A percentile compares a stretch with the other conserved stretches of the same genome.
Evolutionary conservation across 1,284 basidiomycete species (phyloP).

Genomic region (Austroboletus novae-zelandiae): DNA sequence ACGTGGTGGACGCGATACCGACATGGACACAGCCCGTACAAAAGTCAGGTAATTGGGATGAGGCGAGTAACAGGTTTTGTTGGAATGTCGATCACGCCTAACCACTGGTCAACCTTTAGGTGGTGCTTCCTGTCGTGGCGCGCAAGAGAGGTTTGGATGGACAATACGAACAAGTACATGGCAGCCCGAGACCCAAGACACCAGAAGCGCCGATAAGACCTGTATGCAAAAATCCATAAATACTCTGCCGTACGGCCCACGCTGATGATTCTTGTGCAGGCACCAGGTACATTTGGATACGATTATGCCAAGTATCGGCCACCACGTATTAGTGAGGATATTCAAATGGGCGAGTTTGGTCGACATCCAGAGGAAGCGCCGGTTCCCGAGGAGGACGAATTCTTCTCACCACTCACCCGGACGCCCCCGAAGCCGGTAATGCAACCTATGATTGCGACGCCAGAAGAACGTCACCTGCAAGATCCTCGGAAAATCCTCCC

Average conservation of each 20-base stretch:
- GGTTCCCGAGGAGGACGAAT: slow-evolving; percentile 14
- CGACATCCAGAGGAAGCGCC: slow-evolving; percentile 24
- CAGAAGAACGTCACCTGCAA: slow-evolving; percentile 19
- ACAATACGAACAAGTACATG: slow-evolving; percentile 63
- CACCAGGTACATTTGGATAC: slow-evolving; percentile 79
- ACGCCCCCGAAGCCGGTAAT: slow-evolving; percentile 1
- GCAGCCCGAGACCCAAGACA: slow-evolving; percentile 53
- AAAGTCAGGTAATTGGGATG: slow-evolving; percentile 71
- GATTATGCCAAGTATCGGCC: slow-evolving; percentile 64
- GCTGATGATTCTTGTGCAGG: slow-evolving; percentile 40
- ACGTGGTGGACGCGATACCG: slow-evolving; percentile 66
- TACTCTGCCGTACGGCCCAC: not conserved
- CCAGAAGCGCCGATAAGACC: slow-evolving; percentile 46
- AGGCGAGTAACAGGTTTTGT: slow-evolving; percentile 44
- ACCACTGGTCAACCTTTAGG: slow-evolving; percentile 28
- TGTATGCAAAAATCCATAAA: slow-evolving; percentile 37
- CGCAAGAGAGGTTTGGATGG: slow-evolving; percentile 76
- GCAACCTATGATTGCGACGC: slow-evolving; percentile 19
- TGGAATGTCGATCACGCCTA: slow-evolving; percentile 6
- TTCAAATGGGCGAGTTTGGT: slow-evolving; percentile 69
- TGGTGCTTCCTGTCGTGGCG: slow-evolving; percentile 74
- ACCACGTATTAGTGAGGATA: slow-evolving; percentile 40
- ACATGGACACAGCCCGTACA: slow-evolving; percentile 72
- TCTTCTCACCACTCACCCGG: slow-evolving; percentile 15
- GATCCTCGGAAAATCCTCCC: slow-evolving; percentile 28